Percentiles rank a stretch among this genome's conserved stretches.
Conservation (phyloP, 2,329 filamentous ascomycete species). For the Claviceps pazoutovae region DNA sequence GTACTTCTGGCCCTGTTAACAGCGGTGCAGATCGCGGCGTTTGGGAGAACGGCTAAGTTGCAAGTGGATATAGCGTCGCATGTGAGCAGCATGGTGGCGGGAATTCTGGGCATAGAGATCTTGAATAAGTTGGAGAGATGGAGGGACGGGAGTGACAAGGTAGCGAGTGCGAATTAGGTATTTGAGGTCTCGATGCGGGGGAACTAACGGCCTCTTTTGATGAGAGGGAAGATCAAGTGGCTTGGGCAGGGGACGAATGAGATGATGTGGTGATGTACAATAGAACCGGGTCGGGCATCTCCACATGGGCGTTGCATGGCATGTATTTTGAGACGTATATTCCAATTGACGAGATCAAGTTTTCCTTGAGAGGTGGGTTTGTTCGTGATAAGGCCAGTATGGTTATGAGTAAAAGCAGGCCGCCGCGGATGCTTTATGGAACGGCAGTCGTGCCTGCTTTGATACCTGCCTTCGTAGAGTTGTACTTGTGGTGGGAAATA, state of each 20-base stretch:
- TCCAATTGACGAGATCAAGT: background rate
- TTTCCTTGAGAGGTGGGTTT: too few relatives aligned
- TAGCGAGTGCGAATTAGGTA: constrained; percentile 4
- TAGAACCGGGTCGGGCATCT: background rate
- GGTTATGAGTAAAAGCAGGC: too few relatives aligned
- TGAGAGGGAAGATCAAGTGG: too few relatives aligned
- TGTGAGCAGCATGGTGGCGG: constrained; percentile 35
- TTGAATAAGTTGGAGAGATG: constrained; percentile 12
- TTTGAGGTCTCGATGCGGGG: constrained; percentile 6
- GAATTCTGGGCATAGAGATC: constrained; percentile 26
- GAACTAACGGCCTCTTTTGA: background rate
- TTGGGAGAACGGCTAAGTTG: constrained; percentile 27
- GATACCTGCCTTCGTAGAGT: too few relatives aligned
- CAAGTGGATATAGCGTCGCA: constrained; percentile 39
- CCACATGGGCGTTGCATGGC: background rate
- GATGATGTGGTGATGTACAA: background rate
- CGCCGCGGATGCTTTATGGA: too few relatives aligned
- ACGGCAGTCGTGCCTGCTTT: too few relatives aligned
- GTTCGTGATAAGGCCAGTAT: too few relatives aligned
- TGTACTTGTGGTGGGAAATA: too few relatives aligned
- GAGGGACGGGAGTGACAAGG: background rate
- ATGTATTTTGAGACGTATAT: background rate
- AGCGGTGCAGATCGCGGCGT: constrained; percentile 34
- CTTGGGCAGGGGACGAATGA: too few relatives aligned
- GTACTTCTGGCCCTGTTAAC: constrained; percentile 37